A percentile compares a stretch with the other conserved stretches of the same genome.
phyloP scores from a whole-genome alignment of 352 stramenopile species.

The Phytophthora meadii region DNA sequence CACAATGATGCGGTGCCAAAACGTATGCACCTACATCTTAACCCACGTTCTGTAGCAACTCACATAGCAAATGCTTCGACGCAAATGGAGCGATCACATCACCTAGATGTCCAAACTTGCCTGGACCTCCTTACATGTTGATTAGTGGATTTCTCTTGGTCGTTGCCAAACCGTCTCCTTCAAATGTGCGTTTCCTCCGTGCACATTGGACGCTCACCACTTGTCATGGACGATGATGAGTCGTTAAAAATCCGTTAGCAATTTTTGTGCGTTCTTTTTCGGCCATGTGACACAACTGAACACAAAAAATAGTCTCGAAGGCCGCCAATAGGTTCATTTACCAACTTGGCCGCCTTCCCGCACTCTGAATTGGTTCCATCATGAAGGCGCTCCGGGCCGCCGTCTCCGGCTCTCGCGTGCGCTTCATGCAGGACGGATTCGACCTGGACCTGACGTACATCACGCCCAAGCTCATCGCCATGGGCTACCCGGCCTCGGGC shows the following conservation, averaged over 20 bases:
- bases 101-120: not conserved
- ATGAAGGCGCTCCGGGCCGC: slow-evolving; percentile 85
- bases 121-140: not conserved
- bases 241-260: slow-evolving; percentile 10
- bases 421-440: slow-evolving; percentile 85
- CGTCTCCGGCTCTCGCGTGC: slow-evolving; percentile 83
- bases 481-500: slow-evolving; percentile 83
- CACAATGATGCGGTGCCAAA: too few relatives aligned
- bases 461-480: slow-evolving; percentile 78
- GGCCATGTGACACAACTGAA: slow-evolving; percentile 18
- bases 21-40: slow-evolving; percentile 8
- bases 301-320: slow-evolving; percentile 6
- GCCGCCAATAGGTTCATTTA: slow-evolving; percentile 18
- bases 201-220: slow-evolving; percentile 6
- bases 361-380: not conserved
- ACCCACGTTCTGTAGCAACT: too few relatives aligned
- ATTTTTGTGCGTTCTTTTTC: slow-evolving; percentile 5
- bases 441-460: slow-evolving; percentile 90
- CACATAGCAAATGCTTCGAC: too few relatives aligned
- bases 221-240: not conserved
- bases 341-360: slow-evolving; percentile 7
- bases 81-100: not conserved
- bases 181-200: not conserved
- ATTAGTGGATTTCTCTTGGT: slow-evolving; percentile 9
- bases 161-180: slow-evolving; percentile 1